phyloP scores from a whole-genome alignment of 768 basidiomycete genomes.

The Hericium coralloides region DNA sequence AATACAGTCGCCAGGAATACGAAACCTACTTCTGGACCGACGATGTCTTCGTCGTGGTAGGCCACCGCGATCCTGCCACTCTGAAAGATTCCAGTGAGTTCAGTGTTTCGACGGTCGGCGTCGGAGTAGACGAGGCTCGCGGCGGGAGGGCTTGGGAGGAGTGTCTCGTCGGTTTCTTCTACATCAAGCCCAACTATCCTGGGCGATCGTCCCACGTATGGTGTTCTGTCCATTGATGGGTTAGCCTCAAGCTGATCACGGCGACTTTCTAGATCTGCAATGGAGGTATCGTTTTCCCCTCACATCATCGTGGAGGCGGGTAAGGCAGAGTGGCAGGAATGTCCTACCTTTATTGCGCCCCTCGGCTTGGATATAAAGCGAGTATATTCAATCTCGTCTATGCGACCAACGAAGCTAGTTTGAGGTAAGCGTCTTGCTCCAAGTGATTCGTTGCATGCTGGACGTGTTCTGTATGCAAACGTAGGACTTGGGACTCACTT shows the following conservation, averaged over 20 bases:
- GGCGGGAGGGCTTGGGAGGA: conserved; percentile 52
- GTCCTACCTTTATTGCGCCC: conserved; percentile 77
- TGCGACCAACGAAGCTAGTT: conserved; percentile 69
- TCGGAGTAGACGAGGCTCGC: conserved; percentile 22
- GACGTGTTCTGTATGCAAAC: neutral
- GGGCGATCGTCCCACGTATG: conserved; percentile 80
- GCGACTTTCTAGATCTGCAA: conserved; percentile 60
- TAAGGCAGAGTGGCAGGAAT: conserved; percentile 65
- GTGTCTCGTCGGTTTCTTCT: conserved; percentile 71
- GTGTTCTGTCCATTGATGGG: conserved; percentile 23
- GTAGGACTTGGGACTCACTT: conserved; percentile 75
- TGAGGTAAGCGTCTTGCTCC: conserved; percentile 36
- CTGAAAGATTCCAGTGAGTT: conserved; percentile 6
- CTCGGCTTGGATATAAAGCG: conserved; percentile 62
- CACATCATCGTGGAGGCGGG: conserved; percentile 49
- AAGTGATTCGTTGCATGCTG: neutral
- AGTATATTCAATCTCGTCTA: conserved; percentile 92
- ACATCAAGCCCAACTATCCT: conserved; percentile 86
- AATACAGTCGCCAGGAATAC: conserved; percentile 43
- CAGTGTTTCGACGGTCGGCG: neutral
- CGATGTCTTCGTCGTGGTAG: conserved; percentile 57
- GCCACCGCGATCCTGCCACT: no score
- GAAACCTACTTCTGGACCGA: conserved; percentile 69
- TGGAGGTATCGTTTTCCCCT: conserved; percentile 78
- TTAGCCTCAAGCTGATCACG: neutral